Evolutionary conservation across 768 basidiomycete genomes (phyloP), one percentile per base, ranked within the genome.

Genomic region (Russula sp.): DNA sequence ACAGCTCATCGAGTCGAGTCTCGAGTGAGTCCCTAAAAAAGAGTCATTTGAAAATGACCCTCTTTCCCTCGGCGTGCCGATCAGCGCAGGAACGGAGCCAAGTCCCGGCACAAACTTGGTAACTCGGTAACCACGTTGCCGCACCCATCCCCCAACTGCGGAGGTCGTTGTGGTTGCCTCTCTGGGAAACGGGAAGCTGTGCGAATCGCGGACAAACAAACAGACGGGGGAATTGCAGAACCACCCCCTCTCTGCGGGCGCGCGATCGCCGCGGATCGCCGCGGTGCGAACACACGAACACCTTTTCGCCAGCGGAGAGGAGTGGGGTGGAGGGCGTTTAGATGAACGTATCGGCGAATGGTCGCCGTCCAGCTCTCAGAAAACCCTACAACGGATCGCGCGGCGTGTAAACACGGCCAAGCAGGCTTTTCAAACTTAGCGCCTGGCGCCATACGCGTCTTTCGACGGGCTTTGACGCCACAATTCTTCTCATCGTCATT

Each of bases 211-310:
- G 37, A 40, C 35, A 14, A 39, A 39, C 13, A n/a, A 10, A 31
- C 6, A 40, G 11, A 40, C 35, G 10, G 7, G 35, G 4, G 35
- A 37, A 37, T 37, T 37, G 35, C 10, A 37, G 35, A 37, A 37
- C 35, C 35, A 6, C 35, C 35, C 35, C 7, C 35, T 2, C 9
- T 10, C 7, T 37, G 5, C 9, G 4, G 35, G 20, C 20, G 37
- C 39, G 32, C 9, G 56, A 48, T 48, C 45, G 14, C 57, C 57
- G 57, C 48, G 57, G 57, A 59, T 59, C 49, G 22, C 57, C 57
- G 57, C 48, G 57, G 56, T 20, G 34, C 34, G 55, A 32, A 32
- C 40, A 40, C 37, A 37, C 11, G 13, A 4, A 44, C 44, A 18
- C 18, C 42, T 6, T 16, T 11, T 44, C 55, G n/a, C 44, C 40